A percentile compares a stretch with the other conserved stretches of the same genome.
Conservation (phyloP, 2,329 filamentous ascomycete genomes). For the Colletotrichum sp. region DNA sequence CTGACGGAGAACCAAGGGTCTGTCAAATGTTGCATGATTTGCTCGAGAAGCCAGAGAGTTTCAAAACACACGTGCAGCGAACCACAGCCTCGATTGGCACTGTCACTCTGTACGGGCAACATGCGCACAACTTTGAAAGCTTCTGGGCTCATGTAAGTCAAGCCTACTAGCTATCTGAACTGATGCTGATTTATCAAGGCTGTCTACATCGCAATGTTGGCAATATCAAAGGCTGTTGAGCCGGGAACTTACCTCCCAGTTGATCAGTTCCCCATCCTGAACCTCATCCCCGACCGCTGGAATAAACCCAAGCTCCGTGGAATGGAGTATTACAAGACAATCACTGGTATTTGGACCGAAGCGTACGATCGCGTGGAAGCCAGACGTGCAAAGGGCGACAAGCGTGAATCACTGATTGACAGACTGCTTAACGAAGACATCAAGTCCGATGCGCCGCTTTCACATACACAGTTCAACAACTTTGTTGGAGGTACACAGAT, state of each 20-base stretch:
- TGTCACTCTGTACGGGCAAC: neutral
- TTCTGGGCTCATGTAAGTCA: conserved; percentile 1
- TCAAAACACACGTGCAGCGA: neutral
- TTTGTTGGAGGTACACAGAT: conserved; percentile 39
- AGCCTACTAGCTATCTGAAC: accelerated
- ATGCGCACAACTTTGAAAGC: neutral
- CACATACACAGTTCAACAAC: conserved; percentile 34
- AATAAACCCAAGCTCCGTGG: conserved; percentile 43
- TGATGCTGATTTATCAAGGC: neutral
- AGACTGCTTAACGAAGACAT: conserved; percentile 41
- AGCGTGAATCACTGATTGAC: conserved; percentile 41
- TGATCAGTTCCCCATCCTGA: conserved; percentile 49
- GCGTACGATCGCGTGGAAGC: conserved; percentile 36
- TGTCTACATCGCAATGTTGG: neutral
- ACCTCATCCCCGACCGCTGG: conserved; percentile 46
- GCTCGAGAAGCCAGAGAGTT: neutral
- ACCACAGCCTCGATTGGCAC: conserved; percentile 2
- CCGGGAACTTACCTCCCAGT: conserved; percentile 53
- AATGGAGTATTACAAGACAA: conserved; percentile 38
- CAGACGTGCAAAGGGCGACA: conserved; percentile 30
- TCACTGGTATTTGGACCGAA: conserved; percentile 44
- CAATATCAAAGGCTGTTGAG: conserved; percentile 44
- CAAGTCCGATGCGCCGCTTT: conserved; percentile 27
- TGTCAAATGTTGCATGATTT: neutral
- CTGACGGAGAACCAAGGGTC: neutral